Evolutionary conservation across 2,329 filamentous ascomycete genomes (phyloP).

Genomic region (Diplodia scrobiculata): DNA sequence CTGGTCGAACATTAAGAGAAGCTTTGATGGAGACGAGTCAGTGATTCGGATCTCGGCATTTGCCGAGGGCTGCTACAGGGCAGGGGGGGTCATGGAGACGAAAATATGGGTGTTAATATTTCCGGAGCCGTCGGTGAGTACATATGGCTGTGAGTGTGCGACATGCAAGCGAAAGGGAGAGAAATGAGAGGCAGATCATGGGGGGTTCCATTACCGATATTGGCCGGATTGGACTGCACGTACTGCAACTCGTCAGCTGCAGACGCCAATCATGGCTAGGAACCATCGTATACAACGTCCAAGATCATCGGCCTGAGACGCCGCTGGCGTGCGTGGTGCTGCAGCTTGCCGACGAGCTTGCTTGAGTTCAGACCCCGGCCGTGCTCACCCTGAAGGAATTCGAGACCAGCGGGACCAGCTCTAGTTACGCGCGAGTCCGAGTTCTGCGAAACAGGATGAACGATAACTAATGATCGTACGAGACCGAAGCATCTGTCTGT

Average conservation of each 20-base stretch:
- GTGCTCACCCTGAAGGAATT: not conserved
- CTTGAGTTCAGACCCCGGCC: not conserved
- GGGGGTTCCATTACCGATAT: constrained; percentile 13
- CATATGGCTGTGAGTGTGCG: not conserved
- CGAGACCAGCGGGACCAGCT: not conserved
- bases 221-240: constrained; percentile 2
- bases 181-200: constrained; percentile 21
- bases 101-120: not conserved
- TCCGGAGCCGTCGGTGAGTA: not conserved
- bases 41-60: not conserved
- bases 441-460: not conserved
- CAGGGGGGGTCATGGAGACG: not conserved
- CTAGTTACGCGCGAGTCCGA: not conserved
- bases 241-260: not conserved
- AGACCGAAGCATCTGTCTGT: not conserved
- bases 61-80: not conserved
- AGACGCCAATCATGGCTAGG: not conserved
- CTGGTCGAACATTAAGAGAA: constrained; percentile 16
- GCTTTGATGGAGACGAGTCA: constrained; percentile 19
- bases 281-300: not conserved
- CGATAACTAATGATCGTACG: not conserved
- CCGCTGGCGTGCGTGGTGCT: not conserved
- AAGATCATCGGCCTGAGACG: not conserved
- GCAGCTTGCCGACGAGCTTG: not conserved
- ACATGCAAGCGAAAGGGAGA: constrained; percentile 7